These are phyloP conservation scores for Fusarium albosuccineum DNA, from an alignment of 2,329 filamentous ascomycete genomes.

Conservation along the genomic window DNA sequence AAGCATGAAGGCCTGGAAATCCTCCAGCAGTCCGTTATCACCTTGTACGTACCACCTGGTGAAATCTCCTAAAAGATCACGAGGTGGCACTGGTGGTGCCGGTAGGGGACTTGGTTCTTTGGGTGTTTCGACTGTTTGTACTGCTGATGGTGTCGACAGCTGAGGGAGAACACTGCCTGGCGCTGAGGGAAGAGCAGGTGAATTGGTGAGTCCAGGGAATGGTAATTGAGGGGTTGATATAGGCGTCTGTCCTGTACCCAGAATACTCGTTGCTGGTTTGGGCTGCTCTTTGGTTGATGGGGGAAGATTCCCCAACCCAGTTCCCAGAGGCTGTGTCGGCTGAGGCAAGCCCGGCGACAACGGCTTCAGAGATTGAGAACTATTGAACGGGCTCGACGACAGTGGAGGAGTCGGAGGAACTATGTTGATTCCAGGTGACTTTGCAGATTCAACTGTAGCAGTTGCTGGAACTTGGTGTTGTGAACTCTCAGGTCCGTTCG, in stretches of 20 bases:
- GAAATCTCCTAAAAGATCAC: conserved; percentile 63
- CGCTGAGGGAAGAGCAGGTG: conserved; percentile 10
- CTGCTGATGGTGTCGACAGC: conserved; percentile 7
- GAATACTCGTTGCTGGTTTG: conserved; percentile 12
- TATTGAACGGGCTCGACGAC: conserved; percentile 19
- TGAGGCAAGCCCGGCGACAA: too few relatives aligned
- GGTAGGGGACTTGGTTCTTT: conserved; percentile 17
- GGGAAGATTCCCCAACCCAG: background rate
- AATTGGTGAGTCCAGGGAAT: conserved; percentile 18
- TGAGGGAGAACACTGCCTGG: conserved; percentile 5
- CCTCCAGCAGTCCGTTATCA: conserved; percentile 65
- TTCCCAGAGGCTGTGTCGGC: background rate
- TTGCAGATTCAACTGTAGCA: conserved; percentile 9
- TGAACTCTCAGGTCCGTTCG: background rate
- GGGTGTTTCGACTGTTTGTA: conserved; percentile 13
- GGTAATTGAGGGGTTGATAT: conserved; percentile 20
- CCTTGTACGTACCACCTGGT: conserved; percentile 67
- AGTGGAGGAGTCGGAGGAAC: conserved; percentile 35
- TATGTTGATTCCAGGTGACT: conserved; percentile 27
- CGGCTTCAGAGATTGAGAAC: background rate
- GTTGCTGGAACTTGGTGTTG: conserved; percentile 1
- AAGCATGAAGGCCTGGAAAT: conserved; percentile 62
- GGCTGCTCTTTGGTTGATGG: conserved; percentile 6
- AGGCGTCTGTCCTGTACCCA: conserved; percentile 4
- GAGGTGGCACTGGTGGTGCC: conserved; percentile 38